Evolutionary conservation across 2,329 filamentous ascomycete genomes (phyloP), one percentile per base, ranked within the genome.

Genomic region (Geosmithia putterillii): DNA sequence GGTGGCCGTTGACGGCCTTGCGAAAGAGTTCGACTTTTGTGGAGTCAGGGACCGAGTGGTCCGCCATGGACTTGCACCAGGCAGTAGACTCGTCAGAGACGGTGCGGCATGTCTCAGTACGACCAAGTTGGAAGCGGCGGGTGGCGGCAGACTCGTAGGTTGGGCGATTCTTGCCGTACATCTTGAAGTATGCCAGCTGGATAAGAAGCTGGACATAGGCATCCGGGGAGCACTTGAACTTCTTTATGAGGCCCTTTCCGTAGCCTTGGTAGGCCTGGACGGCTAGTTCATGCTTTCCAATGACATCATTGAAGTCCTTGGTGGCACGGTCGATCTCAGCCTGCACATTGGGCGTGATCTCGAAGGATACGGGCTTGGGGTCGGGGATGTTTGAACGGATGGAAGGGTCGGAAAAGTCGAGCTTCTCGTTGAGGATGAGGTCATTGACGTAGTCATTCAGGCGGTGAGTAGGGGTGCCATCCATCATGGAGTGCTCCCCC

Each of bases 401-500:
- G 34, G 70, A 67, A 7, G 86, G 75, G 59, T 88, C 76, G 47
- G 83, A 83, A 58, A 95, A 86, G 64, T 95, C 88, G 46, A 98
- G 79, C 62, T 92, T 94, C 69, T 95, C 90, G 68, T 83, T 82
- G 67, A 95, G 89, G 62, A 96, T 95, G 57, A 86, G 76, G 59
- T 85, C 80, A 69, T 90, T 94, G 59, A 94, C 76, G 58, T 88
- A 92, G 73, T 98, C 92, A 63, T 95, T 98, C 15, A 98, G 75
- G 38, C 94, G 83, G 66, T 96, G 92, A 2, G 94, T 98, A 1
- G 94, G 89, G 7, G 92, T 98, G 50, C 94, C 92, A 60, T 98
- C 92, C 94, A 98, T 98, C 92, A 98, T 96, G 55, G 86, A 94
- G 74, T 98, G 92, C 68, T 98, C 92, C 57, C 92, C 92, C 74